These are phyloP conservation scores for Hypholoma sublateritium DNA, from an alignment of 768 basidiomycete species.

Conservation along the genomic window DNA sequence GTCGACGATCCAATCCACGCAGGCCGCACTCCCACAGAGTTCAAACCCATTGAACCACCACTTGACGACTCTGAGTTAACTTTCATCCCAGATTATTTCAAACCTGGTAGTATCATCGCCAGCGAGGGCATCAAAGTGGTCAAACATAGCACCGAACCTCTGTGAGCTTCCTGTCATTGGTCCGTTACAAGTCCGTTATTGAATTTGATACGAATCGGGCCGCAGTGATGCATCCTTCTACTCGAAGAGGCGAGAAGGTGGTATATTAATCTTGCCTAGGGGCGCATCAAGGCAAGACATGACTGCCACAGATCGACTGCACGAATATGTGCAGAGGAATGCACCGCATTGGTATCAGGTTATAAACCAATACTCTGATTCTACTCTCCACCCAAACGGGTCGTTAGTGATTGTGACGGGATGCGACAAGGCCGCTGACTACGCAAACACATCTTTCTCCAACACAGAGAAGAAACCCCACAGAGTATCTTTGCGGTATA, in stretches of 20 bases:
- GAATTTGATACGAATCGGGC: background rate
- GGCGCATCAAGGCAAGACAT: slow-evolving; percentile 3
- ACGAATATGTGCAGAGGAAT: background rate
- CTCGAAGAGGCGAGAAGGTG: background rate
- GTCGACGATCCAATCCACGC: slow-evolving; percentile 8
- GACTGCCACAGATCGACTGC: background rate
- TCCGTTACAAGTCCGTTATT: background rate
- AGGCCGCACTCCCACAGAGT: background rate
- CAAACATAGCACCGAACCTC: background rate
- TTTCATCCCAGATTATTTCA: background rate
- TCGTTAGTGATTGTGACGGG: slow-evolving; percentile 8
- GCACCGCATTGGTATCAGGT: slow-evolving; percentile 6
- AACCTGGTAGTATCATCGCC: background rate
- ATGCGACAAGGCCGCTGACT: slow-evolving; percentile 6
- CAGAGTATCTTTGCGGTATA: background rate
- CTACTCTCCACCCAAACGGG: slow-evolving; percentile 8
- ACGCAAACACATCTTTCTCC: slow-evolving; percentile 3
- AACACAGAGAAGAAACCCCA: background rate
- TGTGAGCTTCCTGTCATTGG: background rate
- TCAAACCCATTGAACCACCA: background rate
- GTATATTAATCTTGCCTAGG: background rate
- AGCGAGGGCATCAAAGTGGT: background rate
- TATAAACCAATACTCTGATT: slow-evolving; percentile 35
- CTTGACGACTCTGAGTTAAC: background rate
- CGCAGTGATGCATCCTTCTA: background rate